Conservation (phyloP, 2,329 filamentous ascomycete species). For the Fusarium azukiicola region DNA sequence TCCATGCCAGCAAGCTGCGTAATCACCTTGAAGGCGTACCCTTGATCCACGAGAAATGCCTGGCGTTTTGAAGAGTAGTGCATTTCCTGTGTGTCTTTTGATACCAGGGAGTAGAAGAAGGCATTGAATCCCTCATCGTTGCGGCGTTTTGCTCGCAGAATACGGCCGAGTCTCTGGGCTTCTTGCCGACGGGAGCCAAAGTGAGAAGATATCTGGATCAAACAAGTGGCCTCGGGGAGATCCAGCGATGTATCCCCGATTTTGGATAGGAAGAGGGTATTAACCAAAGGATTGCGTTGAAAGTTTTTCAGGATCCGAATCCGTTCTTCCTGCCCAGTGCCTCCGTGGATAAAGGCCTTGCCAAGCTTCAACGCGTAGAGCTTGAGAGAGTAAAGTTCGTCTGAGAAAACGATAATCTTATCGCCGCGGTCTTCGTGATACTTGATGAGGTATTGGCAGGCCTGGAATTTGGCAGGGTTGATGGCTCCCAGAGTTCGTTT, state of each 20-base stretch:
- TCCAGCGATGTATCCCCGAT: slow-evolving; percentile 97
- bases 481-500: slow-evolving; percentile 85
- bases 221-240: slow-evolving; percentile 93
- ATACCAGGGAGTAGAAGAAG: slow-evolving; percentile 97
- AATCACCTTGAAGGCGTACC: slow-evolving; percentile 98
- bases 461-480: slow-evolving; percentile 96
- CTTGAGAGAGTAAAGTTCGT: slow-evolving; percentile 94
- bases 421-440: slow-evolving; percentile 95
- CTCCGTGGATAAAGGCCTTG: slow-evolving; percentile 93
- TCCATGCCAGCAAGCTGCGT: slow-evolving; percentile 93
- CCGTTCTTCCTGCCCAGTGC: slow-evolving; percentile 89
- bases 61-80: slow-evolving; percentile 96
- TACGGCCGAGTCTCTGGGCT: slow-evolving; percentile 93
- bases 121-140: slow-evolving; percentile 98
- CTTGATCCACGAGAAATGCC: slow-evolving; percentile 95
- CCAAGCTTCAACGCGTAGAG: slow-evolving; percentile 89
- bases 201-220: slow-evolving; percentile 97
- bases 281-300: slow-evolving; percentile 91
- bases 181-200: slow-evolving; percentile 97
- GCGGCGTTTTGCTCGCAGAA: slow-evolving; percentile 92
- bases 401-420: slow-evolving; percentile 97
- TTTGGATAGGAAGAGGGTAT: slow-evolving; percentile 95
- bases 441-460: slow-evolving; percentile 95
- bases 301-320: slow-evolving; percentile 93
- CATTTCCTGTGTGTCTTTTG: slow-evolving; percentile 93